Conservation (phyloP, 2,329 filamentous ascomycete genomes). For the Ascocoryne sarcoides region DNA sequence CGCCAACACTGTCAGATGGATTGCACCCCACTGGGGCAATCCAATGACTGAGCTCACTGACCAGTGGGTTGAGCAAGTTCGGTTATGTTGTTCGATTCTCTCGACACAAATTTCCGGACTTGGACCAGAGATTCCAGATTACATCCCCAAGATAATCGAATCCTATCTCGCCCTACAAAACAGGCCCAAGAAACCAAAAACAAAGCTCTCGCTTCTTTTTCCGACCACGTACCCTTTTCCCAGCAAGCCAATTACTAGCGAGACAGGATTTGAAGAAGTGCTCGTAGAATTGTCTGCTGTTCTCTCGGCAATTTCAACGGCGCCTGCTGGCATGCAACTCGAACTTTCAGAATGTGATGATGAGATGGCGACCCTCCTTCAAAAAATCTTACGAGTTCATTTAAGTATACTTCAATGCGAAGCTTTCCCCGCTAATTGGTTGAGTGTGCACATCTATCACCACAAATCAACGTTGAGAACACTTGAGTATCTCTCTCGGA, state of each 20-base stretch:
- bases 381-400: constrained; percentile 73
- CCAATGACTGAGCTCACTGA: constrained; percentile 32
- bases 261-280: constrained; percentile 67
- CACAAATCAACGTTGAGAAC: constrained; percentile 84
- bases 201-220: constrained; percentile 77
- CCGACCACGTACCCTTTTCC: constrained; percentile 87
- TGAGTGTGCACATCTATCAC: constrained; percentile 88
- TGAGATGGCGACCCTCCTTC: constrained; percentile 65
- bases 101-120: constrained; percentile 76
- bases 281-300: constrained; percentile 84
- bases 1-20: constrained; percentile 80
- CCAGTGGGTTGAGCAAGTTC: constrained; percentile 87
- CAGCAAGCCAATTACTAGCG: constrained; percentile 54
- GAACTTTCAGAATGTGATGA: constrained; percentile 66
- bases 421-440: constrained; percentile 81
- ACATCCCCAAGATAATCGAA: constrained; percentile 83
- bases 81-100: constrained; percentile 85
- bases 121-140: constrained; percentile 73
- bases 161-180: constrained; percentile 74
- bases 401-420: constrained; percentile 84
- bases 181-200: constrained; percentile 43
- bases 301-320: constrained; percentile 71
- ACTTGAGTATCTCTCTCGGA: constrained; percentile 70
- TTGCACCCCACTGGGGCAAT: constrained; percentile 87
- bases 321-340: constrained; percentile 64